phyloP scores from a whole-genome alignment of 352 stramenopile species.

The Phytophthora litchii region DNA sequence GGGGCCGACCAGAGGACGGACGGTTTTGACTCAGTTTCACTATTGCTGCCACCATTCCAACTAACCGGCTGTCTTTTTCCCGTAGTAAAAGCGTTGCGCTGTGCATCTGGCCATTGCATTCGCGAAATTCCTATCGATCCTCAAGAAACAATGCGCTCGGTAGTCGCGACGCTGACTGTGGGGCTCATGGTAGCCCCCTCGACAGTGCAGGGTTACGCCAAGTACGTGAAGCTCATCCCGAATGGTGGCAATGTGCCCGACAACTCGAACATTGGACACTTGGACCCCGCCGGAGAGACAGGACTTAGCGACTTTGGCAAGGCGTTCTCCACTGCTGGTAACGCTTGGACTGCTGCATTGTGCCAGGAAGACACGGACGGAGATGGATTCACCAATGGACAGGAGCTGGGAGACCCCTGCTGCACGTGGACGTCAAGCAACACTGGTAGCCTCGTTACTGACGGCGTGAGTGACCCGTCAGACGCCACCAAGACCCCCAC shows the following conservation, averaged over 20 bases:
- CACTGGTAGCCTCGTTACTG: constrained; percentile 51
- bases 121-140: constrained; percentile 17
- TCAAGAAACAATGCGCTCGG: constrained; percentile 9
- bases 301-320: constrained; percentile 70
- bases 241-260: constrained; percentile 62
- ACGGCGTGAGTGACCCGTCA: constrained; percentile 66
- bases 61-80: constrained; percentile 20
- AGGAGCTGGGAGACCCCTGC: constrained; percentile 86
- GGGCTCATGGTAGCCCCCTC: constrained; percentile 12
- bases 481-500: constrained; percentile 61
- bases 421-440: constrained; percentile 71
- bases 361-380: constrained; percentile 77
- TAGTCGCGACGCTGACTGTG: constrained; percentile 14
- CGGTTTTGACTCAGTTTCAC: constrained; percentile 13
- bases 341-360: constrained; percentile 54
- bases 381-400: constrained; percentile 85
- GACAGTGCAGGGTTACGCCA: constrained; percentile 37
- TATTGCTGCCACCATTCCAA: constrained; percentile 8
- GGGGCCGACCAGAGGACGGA: constrained; percentile 6
- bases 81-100: constrained; percentile 31
- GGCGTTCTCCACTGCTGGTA: constrained; percentile 55
- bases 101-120: constrained; percentile 20
- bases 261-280: constrained; percentile 58
- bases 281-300: constrained; percentile 44
- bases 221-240: constrained; percentile 55